phyloP scores from a whole-genome alignment of 164 flowering plant species.

The Litsea cubeba region DNA sequence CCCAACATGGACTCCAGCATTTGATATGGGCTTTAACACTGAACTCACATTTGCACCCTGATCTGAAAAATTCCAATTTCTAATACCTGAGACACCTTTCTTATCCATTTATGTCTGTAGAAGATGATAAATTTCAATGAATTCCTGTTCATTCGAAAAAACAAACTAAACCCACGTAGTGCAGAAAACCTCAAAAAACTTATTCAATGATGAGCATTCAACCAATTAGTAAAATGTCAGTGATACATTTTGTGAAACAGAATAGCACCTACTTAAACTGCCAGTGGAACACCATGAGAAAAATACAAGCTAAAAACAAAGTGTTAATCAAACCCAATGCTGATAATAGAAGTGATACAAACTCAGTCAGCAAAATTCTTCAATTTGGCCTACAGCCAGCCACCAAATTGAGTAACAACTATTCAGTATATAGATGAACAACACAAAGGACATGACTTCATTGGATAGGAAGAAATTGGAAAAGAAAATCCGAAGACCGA shows the following conservation, averaged over 20 bases:
- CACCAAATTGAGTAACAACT: background rate
- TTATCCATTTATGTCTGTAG: conserved; percentile 17
- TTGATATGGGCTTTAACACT: conserved; percentile 14
- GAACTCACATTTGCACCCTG: conserved; percentile 10
- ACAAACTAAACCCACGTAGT: conserved; percentile 5
- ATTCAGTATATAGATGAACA: background rate
- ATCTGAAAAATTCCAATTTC: conserved; percentile 22
- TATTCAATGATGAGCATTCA: conserved; percentile 2
- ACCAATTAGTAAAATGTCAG: conserved; percentile 4
- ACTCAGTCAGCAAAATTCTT: background rate
- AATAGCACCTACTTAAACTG: background rate
- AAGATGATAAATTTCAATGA: conserved; percentile 4
- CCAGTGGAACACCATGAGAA: background rate
- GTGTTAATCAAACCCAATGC: background rate
- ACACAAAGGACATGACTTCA: background rate
- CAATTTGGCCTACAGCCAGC: background rate
- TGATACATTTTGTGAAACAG: background rate
- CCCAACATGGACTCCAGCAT: background rate
- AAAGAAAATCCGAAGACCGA: background rate
- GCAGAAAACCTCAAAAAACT: background rate
- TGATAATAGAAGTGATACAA: background rate
- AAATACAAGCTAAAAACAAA: background rate
- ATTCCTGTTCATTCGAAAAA: conserved; percentile 5
- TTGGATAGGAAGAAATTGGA: background rate
- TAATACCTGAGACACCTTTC: conserved; percentile 15